Evolutionary conservation across 164 flowering plant genomes (phyloP), one percentile per base, ranked within the genome.

Genomic region (Kingdonia uniflora): DNA sequence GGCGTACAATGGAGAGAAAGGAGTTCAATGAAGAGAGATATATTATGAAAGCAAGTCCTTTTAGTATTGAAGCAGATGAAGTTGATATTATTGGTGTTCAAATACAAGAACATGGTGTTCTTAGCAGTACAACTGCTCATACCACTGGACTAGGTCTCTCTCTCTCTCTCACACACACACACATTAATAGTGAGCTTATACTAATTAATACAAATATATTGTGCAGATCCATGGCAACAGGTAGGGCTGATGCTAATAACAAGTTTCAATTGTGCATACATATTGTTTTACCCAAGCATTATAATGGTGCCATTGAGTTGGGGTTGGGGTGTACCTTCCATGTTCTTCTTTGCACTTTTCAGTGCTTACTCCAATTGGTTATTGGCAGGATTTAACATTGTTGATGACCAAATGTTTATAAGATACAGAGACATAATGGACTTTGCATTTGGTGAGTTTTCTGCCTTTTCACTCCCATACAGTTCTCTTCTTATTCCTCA

Each of bases 181-280:
- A 29, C 4, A 8, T 29, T 29, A 29, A 29, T 8, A 29, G 35
- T n/a, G 52, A 54, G n/a, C 33, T 17, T 35, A 14, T 33, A 16
- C 8, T 29, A 29, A 29, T 3, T 29, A 4, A 29, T 41, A 4
- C n/a, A 15, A 40, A 25, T 19, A 19, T 38, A 14, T 23, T 51
- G 46, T 66, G 57, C 74, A 80, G 85, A 80, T 68, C 75, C 85
- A 66, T 80, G 85, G 85, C 37, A 48, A 47, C 85, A 80, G 54
- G 79, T 80, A 29, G 77, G 79, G 12, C 44, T 77, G 42, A 4
- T 80, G 67, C 67, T 80, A 21, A 66, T 64, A 7, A 68, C 74
- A 13, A 20, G 75, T 58, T 71, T 71, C 70, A 75, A 70, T 66
- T 66, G 79, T 24, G 82, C 76, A 0, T 77, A 72, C 51, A 68